Percentiles rank a stretch among this genome's conserved stretches.
Conservation (phyloP, 2,329 filamentous ascomycete genomes). For the Sclerotinia borealis region DNA sequence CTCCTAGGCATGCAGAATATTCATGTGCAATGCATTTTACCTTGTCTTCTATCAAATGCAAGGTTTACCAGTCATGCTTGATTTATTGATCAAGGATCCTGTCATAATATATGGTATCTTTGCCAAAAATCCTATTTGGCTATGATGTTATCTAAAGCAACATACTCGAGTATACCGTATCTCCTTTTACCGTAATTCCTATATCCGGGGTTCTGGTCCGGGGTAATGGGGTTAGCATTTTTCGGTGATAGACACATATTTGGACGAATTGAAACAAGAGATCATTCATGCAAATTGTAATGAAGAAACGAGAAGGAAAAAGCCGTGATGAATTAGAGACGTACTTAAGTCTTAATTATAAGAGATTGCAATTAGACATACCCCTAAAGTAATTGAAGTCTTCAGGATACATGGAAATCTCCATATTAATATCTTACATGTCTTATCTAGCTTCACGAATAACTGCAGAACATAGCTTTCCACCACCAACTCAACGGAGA, state of each 20-base stretch:
- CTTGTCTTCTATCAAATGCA: not conserved
- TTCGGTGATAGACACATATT: not conserved
- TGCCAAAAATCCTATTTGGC: not conserved
- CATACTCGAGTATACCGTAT: no score
- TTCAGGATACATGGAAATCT: no score
- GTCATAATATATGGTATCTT: not conserved
- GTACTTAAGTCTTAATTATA: no score
- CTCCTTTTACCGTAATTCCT: not conserved
- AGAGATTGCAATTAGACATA: no score
- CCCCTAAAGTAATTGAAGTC: no score
- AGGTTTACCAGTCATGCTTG: not conserved
- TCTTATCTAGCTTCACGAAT: no score
- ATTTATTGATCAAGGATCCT: not conserved
- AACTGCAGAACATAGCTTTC: not conserved
- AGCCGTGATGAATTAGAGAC: not conserved
- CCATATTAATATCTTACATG: no score
- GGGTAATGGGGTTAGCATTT: not conserved
- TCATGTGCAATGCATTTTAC: no score
- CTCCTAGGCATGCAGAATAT: no score
- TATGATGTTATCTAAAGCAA: not conserved
- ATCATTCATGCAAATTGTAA: not conserved
- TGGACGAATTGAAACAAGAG: not conserved
- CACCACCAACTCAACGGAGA: not conserved
- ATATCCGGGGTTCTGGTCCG: not conserved
- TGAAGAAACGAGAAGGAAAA: not conserved